phyloP scores from a whole-genome alignment of 176 grass and related monocot genomes.

The Zoysia japonica region DNA sequence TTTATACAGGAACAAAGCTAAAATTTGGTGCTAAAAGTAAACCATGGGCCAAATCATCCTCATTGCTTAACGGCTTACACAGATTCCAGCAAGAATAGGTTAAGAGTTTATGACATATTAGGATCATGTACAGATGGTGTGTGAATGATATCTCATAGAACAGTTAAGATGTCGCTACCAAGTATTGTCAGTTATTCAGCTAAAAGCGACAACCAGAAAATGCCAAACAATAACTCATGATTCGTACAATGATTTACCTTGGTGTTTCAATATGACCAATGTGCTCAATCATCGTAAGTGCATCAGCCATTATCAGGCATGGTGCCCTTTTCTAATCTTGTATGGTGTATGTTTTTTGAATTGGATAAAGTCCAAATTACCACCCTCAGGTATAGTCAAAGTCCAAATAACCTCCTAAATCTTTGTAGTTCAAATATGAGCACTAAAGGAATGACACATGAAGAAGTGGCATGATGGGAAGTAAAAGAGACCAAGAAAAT shows the following conservation, averaged over 20 bases:
- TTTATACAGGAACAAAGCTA: not conserved
- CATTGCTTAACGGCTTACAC: not conserved
- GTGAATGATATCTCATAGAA: too few species aligned
- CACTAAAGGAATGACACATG: too few species aligned
- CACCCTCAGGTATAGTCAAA: too few species aligned
- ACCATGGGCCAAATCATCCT: not conserved
- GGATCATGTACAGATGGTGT: not conserved
- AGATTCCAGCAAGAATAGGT: conserved; percentile 10
- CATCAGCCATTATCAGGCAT: conserved; percentile 99
- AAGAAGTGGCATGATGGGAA: too few species aligned
- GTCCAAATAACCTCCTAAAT: too few species aligned
- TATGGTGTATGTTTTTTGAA: too few species aligned
- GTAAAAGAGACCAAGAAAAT: too few species aligned
- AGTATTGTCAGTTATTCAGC: too few species aligned
- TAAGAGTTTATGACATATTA: not conserved
- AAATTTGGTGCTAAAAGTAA: not conserved
- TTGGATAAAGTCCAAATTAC: too few species aligned
- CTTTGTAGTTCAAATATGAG: too few species aligned
- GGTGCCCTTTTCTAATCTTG: conserved; percentile 6
- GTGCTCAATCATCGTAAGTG: conserved; percentile 87
- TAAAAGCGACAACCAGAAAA: too few species aligned
- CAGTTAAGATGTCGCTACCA: too few species aligned
- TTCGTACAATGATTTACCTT: conserved; percentile 51
- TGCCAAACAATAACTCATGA: not conserved
- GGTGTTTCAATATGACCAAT: conserved; percentile 69